Evolutionary conservation across 2,329 filamentous ascomycete genomes (phyloP), one percentile per base, ranked within the genome.

Genomic region (Colletotrichum tamarilloi): DNA sequence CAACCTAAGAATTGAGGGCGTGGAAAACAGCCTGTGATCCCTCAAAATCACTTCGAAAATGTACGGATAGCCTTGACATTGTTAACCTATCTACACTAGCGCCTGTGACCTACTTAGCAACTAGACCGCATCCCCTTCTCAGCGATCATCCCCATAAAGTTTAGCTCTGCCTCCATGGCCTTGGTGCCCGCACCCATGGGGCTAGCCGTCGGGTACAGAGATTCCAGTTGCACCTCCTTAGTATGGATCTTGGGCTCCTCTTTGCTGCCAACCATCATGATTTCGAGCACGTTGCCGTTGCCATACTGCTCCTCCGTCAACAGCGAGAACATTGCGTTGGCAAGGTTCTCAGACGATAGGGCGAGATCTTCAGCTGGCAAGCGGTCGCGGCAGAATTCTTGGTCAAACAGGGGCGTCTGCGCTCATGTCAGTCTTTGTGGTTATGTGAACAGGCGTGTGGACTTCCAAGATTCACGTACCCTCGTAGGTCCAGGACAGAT

Each of bases 241-340:
- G 72, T 60, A 19, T 62, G 59, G 49, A 77, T 62, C 16, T 55
- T 32, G 3, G 56, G 56, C 22, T 74, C 57, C 19, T 71, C 72
- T 49, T 38, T 63, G 24, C 60, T 67, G 46, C 72, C 76, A 12
- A 64, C 30, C 68, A 71, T 67, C 74, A 75, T 69, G n/a, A 73
- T 67, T 72, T 77, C 76, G 16, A 76, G 35, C 19, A 75, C 63
- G 32, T 74, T 76, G n/a, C 76, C 76, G 38, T 77, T 67, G 42
- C 72, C 76, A 55, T 75, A 77, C 52, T 76, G 68, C 22, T 68
- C 56, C 28, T 74, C 74, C 0, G 64, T 65, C 3, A 76, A 49
- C 5, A 74, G 30, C 12, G 42, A 22, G 35, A 77, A 69, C 67
- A 77, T 75, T 6, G 75, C 58, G 5, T 64, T 59, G 14, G 63